Evolutionary conservation across 2,329 filamentous ascomycete species (phyloP).

Genomic region (Colletotrichum sp.): DNA sequence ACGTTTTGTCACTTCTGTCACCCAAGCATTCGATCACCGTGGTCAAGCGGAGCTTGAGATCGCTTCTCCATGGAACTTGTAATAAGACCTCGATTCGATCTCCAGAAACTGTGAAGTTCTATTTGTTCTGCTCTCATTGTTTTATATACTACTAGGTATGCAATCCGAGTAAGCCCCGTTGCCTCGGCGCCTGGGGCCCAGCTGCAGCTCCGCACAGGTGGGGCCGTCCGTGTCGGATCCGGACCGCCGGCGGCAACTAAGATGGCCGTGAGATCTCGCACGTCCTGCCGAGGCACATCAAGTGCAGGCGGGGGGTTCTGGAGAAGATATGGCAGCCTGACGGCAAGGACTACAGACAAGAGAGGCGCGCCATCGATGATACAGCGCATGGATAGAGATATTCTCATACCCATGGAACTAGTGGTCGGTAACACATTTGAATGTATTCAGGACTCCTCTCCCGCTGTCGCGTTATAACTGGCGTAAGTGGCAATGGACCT

Average conservation of each 20-base stretch:
- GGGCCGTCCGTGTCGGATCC: not conserved
- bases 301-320: not conserved
- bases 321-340: not conserved
- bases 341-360: accelerated
- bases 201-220: not conserved
- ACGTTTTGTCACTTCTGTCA: not conserved
- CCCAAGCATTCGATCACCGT: not conserved
- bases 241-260: not conserved
- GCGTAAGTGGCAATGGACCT: not conserved
- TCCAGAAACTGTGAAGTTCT: accelerated
- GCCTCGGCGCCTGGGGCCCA: not conserved
- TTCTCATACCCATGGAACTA: not conserved
- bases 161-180: not conserved
- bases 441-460: not conserved
- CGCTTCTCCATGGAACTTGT: accelerated
- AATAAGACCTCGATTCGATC: not conserved
- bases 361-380: not conserved
- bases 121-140: not conserved
- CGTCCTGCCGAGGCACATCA: accelerated
- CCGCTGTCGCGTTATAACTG: not conserved
- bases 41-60: not conserved
- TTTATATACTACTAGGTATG: accelerated
- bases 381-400: not conserved
- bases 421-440: not conserved
- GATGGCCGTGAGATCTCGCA: not conserved